phyloP scores from a whole-genome alignment of 2,329 filamentous ascomycete species.

The Colletotrichum australisinense region DNA sequence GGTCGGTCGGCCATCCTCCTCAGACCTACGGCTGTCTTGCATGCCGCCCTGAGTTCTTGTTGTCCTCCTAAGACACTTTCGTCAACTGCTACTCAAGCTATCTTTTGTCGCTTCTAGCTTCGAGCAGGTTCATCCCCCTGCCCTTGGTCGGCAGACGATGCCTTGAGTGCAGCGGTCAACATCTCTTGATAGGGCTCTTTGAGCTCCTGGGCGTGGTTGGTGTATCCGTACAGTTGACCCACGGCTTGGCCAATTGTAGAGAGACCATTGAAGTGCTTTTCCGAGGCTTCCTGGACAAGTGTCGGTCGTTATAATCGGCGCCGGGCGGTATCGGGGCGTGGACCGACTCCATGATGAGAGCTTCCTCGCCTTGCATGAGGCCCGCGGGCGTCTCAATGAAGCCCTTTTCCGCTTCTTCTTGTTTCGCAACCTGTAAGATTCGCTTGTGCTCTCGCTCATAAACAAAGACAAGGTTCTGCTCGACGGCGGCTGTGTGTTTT shows the following conservation, averaged over 20 bases:
- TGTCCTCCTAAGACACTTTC: not conserved
- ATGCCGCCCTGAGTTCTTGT: not conserved
- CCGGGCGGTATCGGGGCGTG: conserved; percentile 3
- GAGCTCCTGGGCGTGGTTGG: conserved; percentile 39
- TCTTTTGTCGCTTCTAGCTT: not conserved
- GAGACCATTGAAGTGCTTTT: conserved; percentile 35
- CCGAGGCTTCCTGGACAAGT: conserved; percentile 6
- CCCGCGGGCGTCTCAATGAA: conserved; percentile 4
- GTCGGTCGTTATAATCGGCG: conserved; percentile 14
- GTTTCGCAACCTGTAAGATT: conserved; percentile 40
- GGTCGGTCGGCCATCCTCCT: not conserved
- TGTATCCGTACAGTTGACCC: conserved; percentile 37
- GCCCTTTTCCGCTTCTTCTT: conserved; percentile 8
- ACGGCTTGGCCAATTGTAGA: conserved; percentile 37
- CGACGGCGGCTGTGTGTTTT: conserved; percentile 43
- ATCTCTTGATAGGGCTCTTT: conserved; percentile 33
- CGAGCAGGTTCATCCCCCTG: not conserved
- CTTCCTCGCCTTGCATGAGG: conserved; percentile 8
- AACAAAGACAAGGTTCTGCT: conserved; percentile 46
- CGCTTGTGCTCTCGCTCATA: conserved; percentile 48
- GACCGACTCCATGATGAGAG: conserved; percentile 15
- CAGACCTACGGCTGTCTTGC: not conserved
- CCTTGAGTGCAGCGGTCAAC: conserved; percentile 34
- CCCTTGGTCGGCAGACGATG: not conserved
- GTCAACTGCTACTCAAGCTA: not conserved